Conservation (phyloP, 805 yeast genomes). For the Tetrapisispora phaffii region DNA sequence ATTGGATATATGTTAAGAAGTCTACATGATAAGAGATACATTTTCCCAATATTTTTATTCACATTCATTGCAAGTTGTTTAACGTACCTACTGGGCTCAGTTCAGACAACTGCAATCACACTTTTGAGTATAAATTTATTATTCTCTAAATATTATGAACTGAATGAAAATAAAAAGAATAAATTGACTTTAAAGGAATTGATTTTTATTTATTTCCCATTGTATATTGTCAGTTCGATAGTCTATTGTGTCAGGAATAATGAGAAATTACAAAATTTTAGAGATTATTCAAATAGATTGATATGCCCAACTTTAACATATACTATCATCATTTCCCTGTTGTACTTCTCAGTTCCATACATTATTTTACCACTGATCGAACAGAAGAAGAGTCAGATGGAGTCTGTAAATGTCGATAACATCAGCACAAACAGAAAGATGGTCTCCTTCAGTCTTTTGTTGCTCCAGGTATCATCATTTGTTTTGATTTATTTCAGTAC, state of each 20-base stretch:
- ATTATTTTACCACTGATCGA: not conserved
- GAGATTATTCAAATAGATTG: not conserved
- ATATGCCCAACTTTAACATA: not conserved
- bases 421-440: not conserved
- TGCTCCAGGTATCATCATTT: slow-evolving; percentile 1
- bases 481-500: not conserved
- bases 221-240: not conserved
- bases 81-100: slow-evolving; percentile 7
- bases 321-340: not conserved
- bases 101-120: slow-evolving; percentile 13
- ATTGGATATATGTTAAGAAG: slow-evolving; percentile 5
- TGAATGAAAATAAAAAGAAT: not conserved
- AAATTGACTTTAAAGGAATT: not conserved
- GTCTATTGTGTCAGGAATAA: not conserved
- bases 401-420: not conserved
- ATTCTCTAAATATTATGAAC: slow-evolving; percentile 1
- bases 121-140: slow-evolving; percentile 6
- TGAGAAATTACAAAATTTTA: not conserved
- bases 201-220: not conserved
- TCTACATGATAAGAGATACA: not conserved
- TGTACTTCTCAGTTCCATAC: not conserved
- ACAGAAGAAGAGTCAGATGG: not conserved
- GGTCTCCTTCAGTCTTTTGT: not conserved
- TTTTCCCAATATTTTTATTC: slow-evolving; percentile 2
- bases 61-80: slow-evolving; percentile 3